These are phyloP conservation scores for Pterulicium gracile DNA, from an alignment of 1,284 basidiomycete genomes.

Conservation along the genomic window DNA sequence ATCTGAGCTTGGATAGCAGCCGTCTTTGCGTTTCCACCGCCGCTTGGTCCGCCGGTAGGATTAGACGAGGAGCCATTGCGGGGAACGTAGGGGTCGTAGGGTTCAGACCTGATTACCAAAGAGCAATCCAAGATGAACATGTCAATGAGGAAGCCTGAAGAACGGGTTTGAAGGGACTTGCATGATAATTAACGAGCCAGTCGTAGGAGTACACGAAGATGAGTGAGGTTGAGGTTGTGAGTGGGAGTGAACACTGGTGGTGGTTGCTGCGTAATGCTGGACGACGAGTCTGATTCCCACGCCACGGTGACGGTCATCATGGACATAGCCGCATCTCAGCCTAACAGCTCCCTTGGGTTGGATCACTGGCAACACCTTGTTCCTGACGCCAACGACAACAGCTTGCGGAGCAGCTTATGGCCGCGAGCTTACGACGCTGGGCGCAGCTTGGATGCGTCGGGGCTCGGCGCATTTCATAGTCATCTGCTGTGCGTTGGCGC, in stretches of 20 bases:
- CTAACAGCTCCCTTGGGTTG: no score
- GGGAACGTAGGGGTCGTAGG: conserved; percentile 94
- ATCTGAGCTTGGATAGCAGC: conserved; percentile 91
- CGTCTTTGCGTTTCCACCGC: conserved; percentile 68
- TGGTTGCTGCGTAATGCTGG: conserved; percentile 3
- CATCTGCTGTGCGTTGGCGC: no score
- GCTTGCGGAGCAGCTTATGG: no score
- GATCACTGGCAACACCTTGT: no score
- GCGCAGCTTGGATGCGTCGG: no score
- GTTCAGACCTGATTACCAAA: conserved; percentile 61
- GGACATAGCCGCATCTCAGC: no score
- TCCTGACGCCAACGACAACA: no score
- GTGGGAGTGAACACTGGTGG: neutral
- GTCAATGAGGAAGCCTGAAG: neutral
- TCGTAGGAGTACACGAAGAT: neutral
- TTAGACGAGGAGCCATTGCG: conserved; percentile 61
- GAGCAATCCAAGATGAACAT: no score
- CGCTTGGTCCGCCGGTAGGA: conserved; percentile 34
- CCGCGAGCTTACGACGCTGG: no score
- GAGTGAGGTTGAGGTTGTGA: no score
- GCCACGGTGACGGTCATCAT: neutral
- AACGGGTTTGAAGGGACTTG: neutral
- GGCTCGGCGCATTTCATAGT: no score
- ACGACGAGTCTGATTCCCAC: neutral
- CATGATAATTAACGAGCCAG: conserved; percentile 2